These are phyloP conservation scores for Thozetella sp. DNA, from an alignment of 495 filamentous ascomycete species.

Conservation along the genomic window DNA sequence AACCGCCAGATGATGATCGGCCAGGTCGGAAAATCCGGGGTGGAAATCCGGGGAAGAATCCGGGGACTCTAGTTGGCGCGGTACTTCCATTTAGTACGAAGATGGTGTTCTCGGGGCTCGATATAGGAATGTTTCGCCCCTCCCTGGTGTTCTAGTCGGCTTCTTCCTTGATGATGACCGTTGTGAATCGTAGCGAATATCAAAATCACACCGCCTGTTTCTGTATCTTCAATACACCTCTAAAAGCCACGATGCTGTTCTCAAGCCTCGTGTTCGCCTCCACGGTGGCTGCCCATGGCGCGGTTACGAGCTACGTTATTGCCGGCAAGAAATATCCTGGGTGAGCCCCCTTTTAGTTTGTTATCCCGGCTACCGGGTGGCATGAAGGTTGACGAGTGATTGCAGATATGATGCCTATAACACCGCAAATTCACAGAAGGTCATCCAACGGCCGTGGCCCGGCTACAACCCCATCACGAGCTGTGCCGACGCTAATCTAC, in stretches of 20 bases:
- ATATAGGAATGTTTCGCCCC: too few species aligned
- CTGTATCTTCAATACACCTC: background rate
- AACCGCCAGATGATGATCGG: conserved; percentile 6
- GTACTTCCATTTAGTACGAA: too few species aligned
- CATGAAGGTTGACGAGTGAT: too few species aligned
- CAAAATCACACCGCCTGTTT: background rate
- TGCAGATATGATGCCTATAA: conserved; percentile 52
- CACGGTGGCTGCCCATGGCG: conserved; percentile 53
- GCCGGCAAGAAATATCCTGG: conserved; percentile 52
- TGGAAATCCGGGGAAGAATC: too few species aligned
- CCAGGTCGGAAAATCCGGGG: too few species aligned
- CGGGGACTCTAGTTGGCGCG: too few species aligned
- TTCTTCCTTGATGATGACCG: too few species aligned
- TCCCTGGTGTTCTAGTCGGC: too few species aligned
- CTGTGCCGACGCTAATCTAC: conserved; percentile 37
- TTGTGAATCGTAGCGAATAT: too few species aligned
- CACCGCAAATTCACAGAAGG: conserved; percentile 40
- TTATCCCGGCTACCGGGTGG: too few species aligned
- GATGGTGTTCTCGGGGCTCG: too few species aligned
- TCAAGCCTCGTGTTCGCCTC: conserved; percentile 24
- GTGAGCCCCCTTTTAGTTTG: too few species aligned
- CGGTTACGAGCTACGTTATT: conserved; percentile 59
- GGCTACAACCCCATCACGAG: conserved; percentile 55
- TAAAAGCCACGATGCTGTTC: conserved; percentile 19
- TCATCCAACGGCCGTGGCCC: conserved; percentile 58